Conservation (phyloP, 768 basidiomycete genomes). For the Pluteus cervinus region DNA sequence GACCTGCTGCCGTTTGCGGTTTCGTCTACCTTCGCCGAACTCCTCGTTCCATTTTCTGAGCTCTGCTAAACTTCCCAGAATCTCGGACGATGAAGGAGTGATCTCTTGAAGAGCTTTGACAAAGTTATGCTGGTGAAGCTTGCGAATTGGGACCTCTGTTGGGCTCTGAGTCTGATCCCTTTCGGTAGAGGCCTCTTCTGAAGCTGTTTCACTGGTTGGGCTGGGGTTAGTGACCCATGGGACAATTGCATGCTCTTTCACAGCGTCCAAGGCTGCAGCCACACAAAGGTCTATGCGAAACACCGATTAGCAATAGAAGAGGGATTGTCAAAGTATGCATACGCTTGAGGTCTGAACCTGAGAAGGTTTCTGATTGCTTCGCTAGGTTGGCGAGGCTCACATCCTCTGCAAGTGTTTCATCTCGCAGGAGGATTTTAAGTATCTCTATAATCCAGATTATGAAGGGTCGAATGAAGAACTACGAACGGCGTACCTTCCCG, state of each 20-base stretch:
- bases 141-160: too few relatives aligned
- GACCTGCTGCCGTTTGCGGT: conserved; percentile 60
- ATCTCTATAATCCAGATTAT: conserved; percentile 51
- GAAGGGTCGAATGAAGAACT: conserved; percentile 5
- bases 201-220: background rate
- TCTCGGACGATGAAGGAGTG: conserved; percentile 83
- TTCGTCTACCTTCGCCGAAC: conserved; percentile 79
- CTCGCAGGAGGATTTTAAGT: conserved; percentile 78
- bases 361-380: conserved; percentile 77
- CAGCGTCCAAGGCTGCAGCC: conserved; percentile 83
- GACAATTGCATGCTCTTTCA: conserved; percentile 77
- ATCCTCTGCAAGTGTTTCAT: conserved; percentile 65
- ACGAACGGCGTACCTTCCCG: conserved; percentile 58
- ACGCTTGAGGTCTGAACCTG: conserved; percentile 95
- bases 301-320: conserved; percentile 7
- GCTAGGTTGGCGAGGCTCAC: conserved; percentile 57
- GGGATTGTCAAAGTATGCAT: conserved; percentile 20
- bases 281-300: conserved; percentile 77
- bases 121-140: conserved; percentile 62
- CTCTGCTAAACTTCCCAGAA: conserved; percentile 66
- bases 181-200: too few relatives aligned
- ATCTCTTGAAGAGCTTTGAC: conserved; percentile 83
- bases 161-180: too few relatives aligned
- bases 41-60: conserved; percentile 90
- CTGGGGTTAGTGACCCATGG: conserved; percentile 54